Evolutionary conservation across 176 grass and related monocot genomes (phyloP), one percentile per base, ranked within the genome.

Genomic region (Raddia distichophylla): DNA sequence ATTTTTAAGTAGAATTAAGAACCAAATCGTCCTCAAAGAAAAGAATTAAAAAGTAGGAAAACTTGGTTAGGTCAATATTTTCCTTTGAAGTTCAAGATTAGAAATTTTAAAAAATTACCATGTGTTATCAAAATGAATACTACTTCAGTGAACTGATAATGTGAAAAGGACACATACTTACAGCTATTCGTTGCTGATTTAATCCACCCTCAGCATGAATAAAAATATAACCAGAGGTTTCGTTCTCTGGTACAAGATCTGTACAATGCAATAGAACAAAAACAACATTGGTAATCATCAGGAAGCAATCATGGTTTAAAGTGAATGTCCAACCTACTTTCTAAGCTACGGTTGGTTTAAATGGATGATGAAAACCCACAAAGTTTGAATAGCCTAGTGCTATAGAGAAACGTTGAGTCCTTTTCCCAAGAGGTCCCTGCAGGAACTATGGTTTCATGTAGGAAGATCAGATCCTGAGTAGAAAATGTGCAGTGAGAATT

Each of bases 201-300:
- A 98, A 86, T 79, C 95, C 95, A 67, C 95, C 92, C 88, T 98
- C 95, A 1, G 95, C 95, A 77, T 98, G 95, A 79, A 98, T 93
- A 83, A 98, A 98, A 84, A 98, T 95, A 85, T 86, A 98, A 1
- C 95, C 92, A 69, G 87, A 91, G 64, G 95, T 95, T 87, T 95
- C 79, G 8, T 95, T 98, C 75, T 95, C 92, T 53, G 86, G 49
- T 51, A 91, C 84, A 0, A 98, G 81, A 80, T 94, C 95, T 98
- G 88, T 45, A 87, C 63, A 77, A 69, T 37, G 77, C 42, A 58
- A 46, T 22, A 37, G 53, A 71, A 6, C 32, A 58, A 74, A 78
- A 75, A 43, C 19, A 69, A 50, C 16, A 19, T 35, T 4, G 17
- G 57, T 54, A 67, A 1, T 73, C 53, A 12, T 83, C 72, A 86